Evolutionary conservation across 805 yeast genomes (phyloP).

Genomic region (Pichia nanzhaoensis): DNA sequence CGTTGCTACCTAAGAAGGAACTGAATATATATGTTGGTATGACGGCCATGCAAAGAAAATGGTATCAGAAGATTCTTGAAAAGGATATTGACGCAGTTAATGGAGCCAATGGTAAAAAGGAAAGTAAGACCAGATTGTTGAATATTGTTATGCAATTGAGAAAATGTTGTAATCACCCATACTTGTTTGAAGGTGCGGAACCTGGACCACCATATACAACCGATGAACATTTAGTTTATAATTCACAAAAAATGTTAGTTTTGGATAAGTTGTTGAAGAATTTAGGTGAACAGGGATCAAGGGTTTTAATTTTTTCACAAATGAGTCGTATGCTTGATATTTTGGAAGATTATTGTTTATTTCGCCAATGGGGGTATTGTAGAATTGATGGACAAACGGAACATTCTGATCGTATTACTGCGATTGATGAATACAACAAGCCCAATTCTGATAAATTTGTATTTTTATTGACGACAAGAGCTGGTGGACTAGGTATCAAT

Average conservation of each 20-base stretch:
- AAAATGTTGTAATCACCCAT: conserved; percentile 83
- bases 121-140: conserved; percentile 65
- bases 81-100: conserved; percentile 81
- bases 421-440: conserved; percentile 75
- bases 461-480: conserved; percentile 76
- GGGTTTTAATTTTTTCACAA: conserved; percentile 75
- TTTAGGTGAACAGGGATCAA: conserved; percentile 60
- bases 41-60: conserved; percentile 71
- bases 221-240: conserved; percentile 72
- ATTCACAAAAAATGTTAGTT: conserved; percentile 65
- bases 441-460: conserved; percentile 67
- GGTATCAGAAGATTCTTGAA: conserved; percentile 73
- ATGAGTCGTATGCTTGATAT: conserved; percentile 81
- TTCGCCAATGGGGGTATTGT: conserved; percentile 64
- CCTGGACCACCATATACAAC: conserved; percentile 88
- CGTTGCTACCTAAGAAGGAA: conserved; percentile 69
- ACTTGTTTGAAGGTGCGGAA: conserved; percentile 79
- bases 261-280: conserved; percentile 60
- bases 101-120: conserved; percentile 71
- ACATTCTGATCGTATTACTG: conserved; percentile 65
- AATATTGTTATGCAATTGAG: conserved; percentile 82
- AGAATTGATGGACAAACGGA: conserved; percentile 82
- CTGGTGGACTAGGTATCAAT: conserved; percentile 86
- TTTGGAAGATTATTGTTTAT: conserved; percentile 69
- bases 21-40: conserved; percentile 65